Evolutionary conservation across 2,329 filamentous ascomycete species (phyloP), one percentile per base, ranked within the genome.

Genomic region (Fusarium sp.): DNA sequence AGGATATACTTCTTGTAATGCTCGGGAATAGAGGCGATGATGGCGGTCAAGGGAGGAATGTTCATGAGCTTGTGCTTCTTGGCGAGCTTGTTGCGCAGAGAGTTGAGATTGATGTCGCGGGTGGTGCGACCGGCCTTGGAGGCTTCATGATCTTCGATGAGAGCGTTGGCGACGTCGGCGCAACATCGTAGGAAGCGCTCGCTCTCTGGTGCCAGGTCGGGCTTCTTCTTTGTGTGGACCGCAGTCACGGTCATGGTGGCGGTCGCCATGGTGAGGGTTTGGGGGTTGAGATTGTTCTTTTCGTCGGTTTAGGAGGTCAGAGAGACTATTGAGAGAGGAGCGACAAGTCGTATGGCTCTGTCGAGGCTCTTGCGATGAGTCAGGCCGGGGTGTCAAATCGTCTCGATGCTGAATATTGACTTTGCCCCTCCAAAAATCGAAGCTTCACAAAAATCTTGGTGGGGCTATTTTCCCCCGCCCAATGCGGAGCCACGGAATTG

Each of bases 1-100:
- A 98, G 82, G 67, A 99, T 97, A 76, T 98, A 98, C 83, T 98
- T 99, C 85, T 98, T 99, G 83, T 98, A 97, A 79, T 98, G 94
- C 79, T 99, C 96, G n/a, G 96, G 96, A 34, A 99, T 95, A 9
- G 96, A 96, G 59, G 96, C 93, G 77, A 99, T 98, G 77, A 99
- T 99, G 65, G 96, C 95, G 8, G 95, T 98, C 70, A 99, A 83
- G 25, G 96, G 93, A 31, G 96, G 96, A 73, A 97, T 92, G 67
- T 89, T 93, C 79, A 89, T 91, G 66, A 99, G 84, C 78, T 90
- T 91, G 83, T 98, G 93, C 83, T 97, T 98, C 83, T 96, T 97
- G 49, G 96, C 88, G 67, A 97, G 89, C 77, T 94, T 94, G 59
- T 92, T 90, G 49, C 96, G 90, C 71, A 99, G 81, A 63, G 89